A percentile compares a stretch with the other conserved stretches of the same genome.
Evolutionary conservation across 108 stramenopile genomes (phyloP).

Genomic region (Conticribra weissflogii): DNA sequence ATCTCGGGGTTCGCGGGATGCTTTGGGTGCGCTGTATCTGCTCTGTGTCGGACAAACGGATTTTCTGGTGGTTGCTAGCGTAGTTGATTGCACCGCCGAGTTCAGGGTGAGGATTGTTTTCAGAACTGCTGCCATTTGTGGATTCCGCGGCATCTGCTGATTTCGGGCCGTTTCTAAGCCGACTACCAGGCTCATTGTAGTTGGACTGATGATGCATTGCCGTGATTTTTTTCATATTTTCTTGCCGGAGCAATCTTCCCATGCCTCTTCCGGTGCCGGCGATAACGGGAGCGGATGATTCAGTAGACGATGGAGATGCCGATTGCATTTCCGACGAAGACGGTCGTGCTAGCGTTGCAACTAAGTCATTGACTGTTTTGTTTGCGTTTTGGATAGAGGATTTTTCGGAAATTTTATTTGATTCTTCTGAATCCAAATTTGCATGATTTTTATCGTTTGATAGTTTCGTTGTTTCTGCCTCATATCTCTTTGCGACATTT

Average conservation of each 20-base stretch:
- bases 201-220: too few species aligned
- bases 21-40: neutral
- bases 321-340: neutral
- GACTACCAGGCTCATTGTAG: too few species aligned
- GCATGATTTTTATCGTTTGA: too few species aligned
- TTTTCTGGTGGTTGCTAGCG: too few species aligned
- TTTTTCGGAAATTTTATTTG: too few species aligned
- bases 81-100: neutral
- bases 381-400: neutral
- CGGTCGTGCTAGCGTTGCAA: neutral
- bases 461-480: too few species aligned
- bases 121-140: too few species aligned
- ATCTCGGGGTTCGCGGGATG: neutral
- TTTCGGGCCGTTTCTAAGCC: too few species aligned
- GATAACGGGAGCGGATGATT: neutral
- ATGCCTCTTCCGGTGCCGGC: slow-evolving; percentile 15
- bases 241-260: slow-evolving; percentile 18
- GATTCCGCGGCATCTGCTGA: too few species aligned
- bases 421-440: too few species aligned
- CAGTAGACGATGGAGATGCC: neutral
- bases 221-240: slow-evolving; percentile 36
- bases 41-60: neutral
- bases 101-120: neutral
- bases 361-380: too few species aligned
- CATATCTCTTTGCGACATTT: too few species aligned